These are phyloP conservation scores for Ostreobium quekettii DNA, from an alignment of 139 green algal species.

Conservation along the genomic window DNA sequence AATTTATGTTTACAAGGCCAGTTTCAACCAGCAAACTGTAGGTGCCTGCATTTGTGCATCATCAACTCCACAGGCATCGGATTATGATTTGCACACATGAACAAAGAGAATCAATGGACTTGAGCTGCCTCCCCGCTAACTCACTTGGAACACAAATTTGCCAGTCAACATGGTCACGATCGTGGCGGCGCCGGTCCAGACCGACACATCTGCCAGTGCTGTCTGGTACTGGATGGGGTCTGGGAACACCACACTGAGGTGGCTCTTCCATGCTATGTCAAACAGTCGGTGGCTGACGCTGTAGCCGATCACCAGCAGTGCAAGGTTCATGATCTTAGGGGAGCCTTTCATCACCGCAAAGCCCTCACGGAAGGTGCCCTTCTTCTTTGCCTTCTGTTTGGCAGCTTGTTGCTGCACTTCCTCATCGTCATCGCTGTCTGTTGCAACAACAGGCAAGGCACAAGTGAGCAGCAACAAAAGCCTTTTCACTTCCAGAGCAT, in stretches of 20 bases:
- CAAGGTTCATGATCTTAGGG: constrained; percentile 61
- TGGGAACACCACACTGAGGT: constrained; percentile 67
- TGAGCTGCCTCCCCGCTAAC: too few relatives aligned
- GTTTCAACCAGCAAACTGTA: too few relatives aligned
- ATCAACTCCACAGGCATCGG: too few relatives aligned
- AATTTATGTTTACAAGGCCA: too few relatives aligned
- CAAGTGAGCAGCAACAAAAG: too few relatives aligned
- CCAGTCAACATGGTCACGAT: constrained; percentile 68
- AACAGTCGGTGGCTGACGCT: constrained; percentile 70
- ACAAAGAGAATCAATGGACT: too few relatives aligned
- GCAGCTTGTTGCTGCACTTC: constrained; percentile 1
- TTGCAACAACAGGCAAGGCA: too few relatives aligned
- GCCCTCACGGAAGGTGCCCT: constrained; percentile 45
- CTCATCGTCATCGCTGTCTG: background rate
- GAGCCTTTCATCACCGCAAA: constrained; percentile 46
- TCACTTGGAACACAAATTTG: constrained; percentile 62
- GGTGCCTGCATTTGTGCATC: too few relatives aligned
- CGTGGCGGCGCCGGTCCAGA: constrained; percentile 58
- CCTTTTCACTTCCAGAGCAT: too few relatives aligned
- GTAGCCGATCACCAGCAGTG: constrained; percentile 64
- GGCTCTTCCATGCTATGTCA: constrained; percentile 83
- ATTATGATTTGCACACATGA: too few relatives aligned
- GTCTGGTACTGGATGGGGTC: constrained; percentile 53
- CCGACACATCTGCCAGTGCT: constrained; percentile 72
- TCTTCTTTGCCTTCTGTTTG: constrained; percentile 54